Conservation (phyloP, 2,329 filamentous ascomycete genomes). For the Epichloe glyceriae region DNA sequence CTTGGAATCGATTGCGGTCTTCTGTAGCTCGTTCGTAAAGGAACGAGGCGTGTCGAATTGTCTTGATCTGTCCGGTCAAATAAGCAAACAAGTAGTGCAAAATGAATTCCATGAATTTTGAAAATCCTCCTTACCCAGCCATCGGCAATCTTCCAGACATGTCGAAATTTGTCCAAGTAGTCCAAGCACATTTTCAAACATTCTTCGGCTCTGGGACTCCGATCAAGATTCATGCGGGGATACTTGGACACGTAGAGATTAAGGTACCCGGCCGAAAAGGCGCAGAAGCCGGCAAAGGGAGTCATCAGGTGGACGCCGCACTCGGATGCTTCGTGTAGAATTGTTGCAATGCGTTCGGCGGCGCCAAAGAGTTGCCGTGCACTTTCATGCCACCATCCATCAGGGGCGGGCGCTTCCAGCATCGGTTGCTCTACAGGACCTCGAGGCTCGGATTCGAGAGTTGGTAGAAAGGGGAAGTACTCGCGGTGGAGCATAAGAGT, state of each 20-base stretch:
- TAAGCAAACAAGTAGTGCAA: neutral
- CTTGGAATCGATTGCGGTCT: conserved; percentile 12
- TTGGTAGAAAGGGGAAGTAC: conserved; percentile 31
- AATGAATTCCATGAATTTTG: neutral
- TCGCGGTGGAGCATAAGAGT: conserved; percentile 29
- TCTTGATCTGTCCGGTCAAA: conserved; percentile 10
- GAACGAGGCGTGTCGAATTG: conserved; percentile 14
- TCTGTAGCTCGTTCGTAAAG: conserved; percentile 15
- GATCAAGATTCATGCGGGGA: conserved; percentile 26
- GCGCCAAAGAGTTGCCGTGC: conserved; percentile 23
- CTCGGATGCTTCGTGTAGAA: conserved; percentile 25
- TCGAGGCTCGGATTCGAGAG: conserved; percentile 17
- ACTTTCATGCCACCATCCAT: conserved; percentile 27
- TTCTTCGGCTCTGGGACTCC: conserved; percentile 14
- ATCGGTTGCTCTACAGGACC: conserved; percentile 28
- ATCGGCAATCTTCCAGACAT: conserved; percentile 18
- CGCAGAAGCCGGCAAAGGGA: conserved; percentile 32
- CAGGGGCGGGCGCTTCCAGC: conserved; percentile 23
- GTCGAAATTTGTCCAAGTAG: conserved; percentile 15
- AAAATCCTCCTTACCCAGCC: conserved; percentile 13
- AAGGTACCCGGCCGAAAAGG: conserved; percentile 29
- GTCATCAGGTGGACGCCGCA: conserved; percentile 24
- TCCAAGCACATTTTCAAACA: conserved; percentile 13
- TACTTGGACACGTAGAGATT: conserved; percentile 27
- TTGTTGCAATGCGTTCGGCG: conserved; percentile 20